Conservation (phyloP, 2,329 filamentous ascomycete species). For the Fusarium sp. region DNA sequence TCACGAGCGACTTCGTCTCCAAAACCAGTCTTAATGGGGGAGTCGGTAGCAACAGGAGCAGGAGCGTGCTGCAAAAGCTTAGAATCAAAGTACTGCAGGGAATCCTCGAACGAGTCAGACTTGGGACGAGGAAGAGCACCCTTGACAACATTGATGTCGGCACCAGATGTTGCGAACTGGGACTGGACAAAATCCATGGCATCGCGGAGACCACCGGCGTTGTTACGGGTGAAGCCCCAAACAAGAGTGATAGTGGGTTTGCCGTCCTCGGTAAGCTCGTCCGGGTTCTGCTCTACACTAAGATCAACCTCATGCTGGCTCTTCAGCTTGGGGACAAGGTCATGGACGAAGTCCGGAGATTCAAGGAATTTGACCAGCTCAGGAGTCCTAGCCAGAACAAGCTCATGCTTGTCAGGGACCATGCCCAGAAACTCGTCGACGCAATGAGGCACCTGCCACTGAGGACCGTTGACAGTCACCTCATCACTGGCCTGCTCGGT, state of each 20-base stretch:
- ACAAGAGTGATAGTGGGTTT: constrained; percentile 71
- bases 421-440: constrained; percentile 97
- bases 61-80: constrained; percentile 95
- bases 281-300: constrained; percentile 73
- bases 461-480: constrained; percentile 93
- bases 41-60: constrained; percentile 82
- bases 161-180: constrained; percentile 84
- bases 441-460: constrained; percentile 97
- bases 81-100: constrained; percentile 94
- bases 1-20: constrained; percentile 83
- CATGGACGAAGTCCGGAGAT: constrained; percentile 81
- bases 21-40: constrained; percentile 87
- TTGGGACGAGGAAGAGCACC: constrained; percentile 98
- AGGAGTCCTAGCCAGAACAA: constrained; percentile 81
- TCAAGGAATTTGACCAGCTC: constrained; percentile 84
- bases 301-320: constrained; percentile 92
- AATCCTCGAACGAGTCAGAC: constrained; percentile 98
- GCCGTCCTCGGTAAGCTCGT: constrained; percentile 68
- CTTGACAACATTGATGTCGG: constrained; percentile 88
- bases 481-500: constrained; percentile 97
- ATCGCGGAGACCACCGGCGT: constrained; percentile 93
- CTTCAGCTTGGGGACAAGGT: constrained; percentile 86
- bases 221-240: constrained; percentile 94
- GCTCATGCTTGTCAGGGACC: constrained; percentile 95
- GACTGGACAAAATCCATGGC: constrained; percentile 94